Evolutionary conservation across 129 eudicot genomes (phyloP), one percentile per base, ranked within the genome.

Genomic region (Helichrysum umbraculigerum): DNA sequence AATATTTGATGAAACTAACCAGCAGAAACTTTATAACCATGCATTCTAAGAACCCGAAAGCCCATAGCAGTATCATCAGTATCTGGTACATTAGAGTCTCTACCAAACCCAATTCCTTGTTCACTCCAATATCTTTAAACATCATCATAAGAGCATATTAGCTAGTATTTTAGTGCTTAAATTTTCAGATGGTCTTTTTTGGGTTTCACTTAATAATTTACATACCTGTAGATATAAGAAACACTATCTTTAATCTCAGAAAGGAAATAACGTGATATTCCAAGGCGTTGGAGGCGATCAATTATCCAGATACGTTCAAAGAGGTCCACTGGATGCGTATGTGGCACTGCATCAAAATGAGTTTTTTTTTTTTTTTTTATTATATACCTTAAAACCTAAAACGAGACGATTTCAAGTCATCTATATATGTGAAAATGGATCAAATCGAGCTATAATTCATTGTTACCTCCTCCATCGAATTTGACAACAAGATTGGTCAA

Each of bases 251-350:
- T 47, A 32, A 87, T 84, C 19, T 65, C 50, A 5, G 70, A 65
- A 17, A 39, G 70, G 21, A 65, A 65, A 65, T 65, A 65, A 5
- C 85, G 74, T 22, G 87, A 79, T 16, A 87, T 76, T 64, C 91
- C 91, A 35, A 87, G 83, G 20, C 91, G 81, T 66, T 81, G 78
- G 21, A 87, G 34, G 63, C 87, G 83, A 73, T 87, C 91, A 15
- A 85, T 79, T 10, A 71, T 78, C 91, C 89, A 87, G 4, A 79
- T 51, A 34, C 39, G 88, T 81, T 82, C 91, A 65, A 87, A 87
- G 73, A 87, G 15, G 81, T 87, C 91, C 25, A 87, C 85, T 4
- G 91, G 89, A 75, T 87, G 84, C 5, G 77, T 80, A 76, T 76
- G 63, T 2, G 91, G 91, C 6, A 82, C 88, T 87, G 79, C 70